Evolutionary conservation across 2,329 filamentous ascomycete species (phyloP).

Genomic region (Diplodia mutila): DNA sequence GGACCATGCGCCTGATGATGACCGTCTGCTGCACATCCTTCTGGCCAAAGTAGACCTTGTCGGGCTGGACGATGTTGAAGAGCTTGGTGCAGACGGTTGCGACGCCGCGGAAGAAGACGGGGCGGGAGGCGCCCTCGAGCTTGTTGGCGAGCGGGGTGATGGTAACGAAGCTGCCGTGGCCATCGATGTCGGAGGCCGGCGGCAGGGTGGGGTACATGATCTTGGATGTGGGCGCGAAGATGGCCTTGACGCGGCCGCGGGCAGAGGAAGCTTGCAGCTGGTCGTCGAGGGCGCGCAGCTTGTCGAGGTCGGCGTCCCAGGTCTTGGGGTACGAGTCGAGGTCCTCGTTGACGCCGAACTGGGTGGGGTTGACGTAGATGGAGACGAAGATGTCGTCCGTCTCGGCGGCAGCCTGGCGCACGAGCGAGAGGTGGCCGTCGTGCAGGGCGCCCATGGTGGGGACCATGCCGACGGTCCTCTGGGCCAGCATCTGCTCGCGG

Average conservation of each 20-base stretch:
- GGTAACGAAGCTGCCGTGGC: slow-evolving; percentile 85
- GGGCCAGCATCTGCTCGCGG: slow-evolving; percentile 64
- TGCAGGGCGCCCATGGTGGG: slow-evolving; percentile 99
- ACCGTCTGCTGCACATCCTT: slow-evolving; percentile 98
- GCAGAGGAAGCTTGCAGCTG: slow-evolving; percentile 61
- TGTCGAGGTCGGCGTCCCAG: slow-evolving; percentile 75
- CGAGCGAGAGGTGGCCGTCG: slow-evolving; percentile 82
- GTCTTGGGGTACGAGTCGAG: slow-evolving; percentile 87
- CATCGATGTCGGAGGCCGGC: slow-evolving; percentile 71
- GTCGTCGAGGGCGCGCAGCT: slow-evolving; percentile 69
- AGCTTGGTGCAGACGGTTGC: slow-evolving; percentile 96
- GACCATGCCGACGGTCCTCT: slow-evolving; percentile 80
- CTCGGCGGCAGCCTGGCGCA: slow-evolving; percentile 80
- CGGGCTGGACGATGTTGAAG: slow-evolving; percentile 79
- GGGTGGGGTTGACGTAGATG: slow-evolving; percentile 95
- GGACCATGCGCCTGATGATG: slow-evolving; percentile 82
- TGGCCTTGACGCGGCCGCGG: slow-evolving; percentile 71
- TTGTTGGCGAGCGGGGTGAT: slow-evolving; percentile 82
- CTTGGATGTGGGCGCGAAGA: slow-evolving; percentile 82
- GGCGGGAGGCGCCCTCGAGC: slow-evolving; percentile 81
- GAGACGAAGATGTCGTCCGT: slow-evolving; percentile 88
- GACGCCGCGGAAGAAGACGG: slow-evolving; percentile 95
- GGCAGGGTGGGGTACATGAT: slow-evolving; percentile 89
- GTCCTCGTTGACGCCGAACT: slow-evolving; percentile 90
- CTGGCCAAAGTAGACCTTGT: slow-evolving; percentile 89